Base-by-base conservation (phyloP, 2,329 filamentous ascomycete genomes). In the Ophiostoma australiae region DNA sequence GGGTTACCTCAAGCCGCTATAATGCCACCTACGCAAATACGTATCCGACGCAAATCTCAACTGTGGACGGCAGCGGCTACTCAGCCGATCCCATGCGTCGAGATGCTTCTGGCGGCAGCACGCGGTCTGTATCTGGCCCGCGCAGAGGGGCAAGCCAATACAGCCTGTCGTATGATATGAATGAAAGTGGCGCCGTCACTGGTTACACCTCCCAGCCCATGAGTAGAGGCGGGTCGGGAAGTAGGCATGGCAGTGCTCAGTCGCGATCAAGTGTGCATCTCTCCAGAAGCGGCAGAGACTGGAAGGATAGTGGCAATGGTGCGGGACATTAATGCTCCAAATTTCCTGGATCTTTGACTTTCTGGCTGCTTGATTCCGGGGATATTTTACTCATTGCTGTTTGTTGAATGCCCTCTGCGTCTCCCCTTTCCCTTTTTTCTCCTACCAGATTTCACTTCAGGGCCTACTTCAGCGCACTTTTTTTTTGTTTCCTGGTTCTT, bases 51-150 rank as follows among this genome's bases (percentile, higher is more conserved):
- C 68, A 67, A 11, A 37, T 67, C 17, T 37, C 63, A n/a, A 69
- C 67, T 17, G 44, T 66, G n/a, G 70, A 37, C 37, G 37, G 48
- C 31, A 66, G 27, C 8, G 61, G 58, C 0, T 61, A 58, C 44
- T 39, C 66, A 17, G 69, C 72, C 3, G 75, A 77, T 73, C 74
- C 74, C 10, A 76, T 77, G 75, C 72, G 68, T 11, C 71, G 73
- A 37, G 73, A 71, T 4, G 72, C 69, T 8, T 76, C 75, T 1
- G 74, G 74, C 13, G 39, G 55, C 11, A 48, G 44, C 23, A 58
- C 41, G 13, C 44, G 41, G 13, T 63, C 58, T 8, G 15, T 6
- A 27, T 3, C 15, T 17, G 27, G 58, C 5, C 10, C 10, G 23
- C 7, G 11, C 23, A 5, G n/a, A 17, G 15, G 58, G 7, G 13